Conservation (phyloP, 495 filamentous ascomycete species). For the Podospora pseudopauciseta region DNA sequence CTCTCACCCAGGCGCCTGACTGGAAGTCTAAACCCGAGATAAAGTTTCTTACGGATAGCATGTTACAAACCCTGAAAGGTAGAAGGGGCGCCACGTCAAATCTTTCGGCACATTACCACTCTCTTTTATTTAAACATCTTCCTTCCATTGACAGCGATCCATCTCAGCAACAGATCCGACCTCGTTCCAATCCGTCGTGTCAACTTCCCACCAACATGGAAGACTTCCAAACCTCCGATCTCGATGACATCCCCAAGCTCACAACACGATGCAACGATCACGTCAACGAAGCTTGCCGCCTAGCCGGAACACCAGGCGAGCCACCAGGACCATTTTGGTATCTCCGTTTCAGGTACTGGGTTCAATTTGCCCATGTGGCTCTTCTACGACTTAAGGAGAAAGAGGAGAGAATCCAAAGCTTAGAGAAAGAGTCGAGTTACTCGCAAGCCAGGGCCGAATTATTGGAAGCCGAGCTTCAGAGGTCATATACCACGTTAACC, state of each 20-base stretch:
- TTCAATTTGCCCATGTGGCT: not conserved
- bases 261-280: not conserved
- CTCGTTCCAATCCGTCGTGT: no score
- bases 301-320: not conserved
- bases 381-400: not conserved
- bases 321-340: not conserved
- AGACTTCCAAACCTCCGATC: not conserved
- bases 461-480: not conserved
- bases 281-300: not conserved
- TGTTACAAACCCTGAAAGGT: no score
- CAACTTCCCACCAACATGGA: not conserved
- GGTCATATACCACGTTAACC: not conserved
- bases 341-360: not conserved
- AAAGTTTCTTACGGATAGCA: no score
- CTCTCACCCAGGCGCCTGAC: no score
- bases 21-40: no score
- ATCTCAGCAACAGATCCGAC: no score
- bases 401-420: not conserved
- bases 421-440: not conserved
- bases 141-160: no score
- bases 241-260: not conserved
- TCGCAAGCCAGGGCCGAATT: not conserved
- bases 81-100: no score
- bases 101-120: no score
- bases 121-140: no score